phyloP scores from a whole-genome alignment of 495 filamentous ascomycete genomes.

The Penicillium roqueforti region DNA sequence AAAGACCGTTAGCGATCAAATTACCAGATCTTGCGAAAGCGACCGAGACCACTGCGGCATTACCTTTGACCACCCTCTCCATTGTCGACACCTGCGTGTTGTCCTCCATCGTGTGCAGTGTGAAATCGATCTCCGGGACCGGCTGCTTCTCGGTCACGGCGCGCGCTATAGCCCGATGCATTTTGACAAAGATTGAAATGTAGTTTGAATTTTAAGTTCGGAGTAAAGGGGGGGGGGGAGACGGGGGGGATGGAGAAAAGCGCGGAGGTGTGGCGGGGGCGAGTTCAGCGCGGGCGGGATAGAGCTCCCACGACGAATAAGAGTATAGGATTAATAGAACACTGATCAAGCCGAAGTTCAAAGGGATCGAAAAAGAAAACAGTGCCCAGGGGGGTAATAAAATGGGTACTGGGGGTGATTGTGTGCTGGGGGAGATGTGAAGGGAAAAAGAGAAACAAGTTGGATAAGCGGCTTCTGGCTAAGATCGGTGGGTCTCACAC shows the following conservation, averaged over 20 bases:
- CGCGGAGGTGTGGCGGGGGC: slow-evolving; percentile 23
- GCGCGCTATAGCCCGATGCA: slow-evolving; percentile 51
- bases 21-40: slow-evolving; percentile 8
- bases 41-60: slow-evolving; percentile 7
- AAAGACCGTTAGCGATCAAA: slow-evolving; percentile 15
- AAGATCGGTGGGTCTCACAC: slow-evolving; percentile 8
- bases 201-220: slow-evolving; percentile 1
- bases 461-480: slow-evolving; percentile 21
- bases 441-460: slow-evolving; percentile 30
- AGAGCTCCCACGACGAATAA: slow-evolving; percentile 14
- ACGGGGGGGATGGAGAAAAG: slow-evolving; percentile 12
- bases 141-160: slow-evolving; percentile 91
- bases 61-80: slow-evolving; percentile 98
- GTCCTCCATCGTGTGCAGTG: slow-evolving; percentile 97
- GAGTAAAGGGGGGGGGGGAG: slow-evolving; percentile 19
- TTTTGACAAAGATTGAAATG: slow-evolving; percentile 21
- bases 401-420: not conserved
- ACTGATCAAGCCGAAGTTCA: not conserved
- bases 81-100: slow-evolving; percentile 87
- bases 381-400: not conserved
- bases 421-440: slow-evolving; percentile 4
- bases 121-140: slow-evolving; percentile 96
- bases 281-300: slow-evolving; percentile 16
- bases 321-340: slow-evolving; percentile 4
- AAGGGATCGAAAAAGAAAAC: not conserved